Evolutionary conservation across 148 eudicot genomes (phyloP).

Genomic region (Rheum nobile): DNA sequence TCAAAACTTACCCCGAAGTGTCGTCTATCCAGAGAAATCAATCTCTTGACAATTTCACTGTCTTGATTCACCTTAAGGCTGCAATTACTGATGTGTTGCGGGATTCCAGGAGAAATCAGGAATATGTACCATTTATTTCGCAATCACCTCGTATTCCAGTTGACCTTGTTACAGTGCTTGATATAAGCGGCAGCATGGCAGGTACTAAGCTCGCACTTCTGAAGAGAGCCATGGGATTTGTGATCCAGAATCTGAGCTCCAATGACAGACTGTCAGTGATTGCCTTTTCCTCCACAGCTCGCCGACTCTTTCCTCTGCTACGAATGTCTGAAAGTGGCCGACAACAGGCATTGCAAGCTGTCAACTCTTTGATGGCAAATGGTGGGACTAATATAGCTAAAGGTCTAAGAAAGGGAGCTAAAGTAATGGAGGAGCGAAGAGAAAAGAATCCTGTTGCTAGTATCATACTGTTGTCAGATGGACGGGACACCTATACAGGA

Average conservation of each 20-base stretch:
- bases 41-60: slow-evolving; percentile 32
- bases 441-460: slow-evolving; percentile 30
- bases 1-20: slow-evolving; percentile 6
- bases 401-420: slow-evolving; percentile 21
- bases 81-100: not conserved
- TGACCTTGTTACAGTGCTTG: slow-evolving; percentile 37
- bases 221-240: slow-evolving; percentile 29
- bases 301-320: slow-evolving; percentile 20
- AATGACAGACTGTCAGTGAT: slow-evolving; percentile 25
- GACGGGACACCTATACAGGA: slow-evolving; percentile 25
- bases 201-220: slow-evolving; percentile 27
- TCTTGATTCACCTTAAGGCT: slow-evolving; percentile 63
- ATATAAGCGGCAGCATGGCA: slow-evolving; percentile 34
- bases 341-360: slow-evolving; percentile 12
- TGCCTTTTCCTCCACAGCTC: slow-evolving; percentile 19
- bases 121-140: not conserved
- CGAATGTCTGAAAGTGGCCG: slow-evolving; percentile 26
- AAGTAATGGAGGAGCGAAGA: slow-evolving; percentile 24
- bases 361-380: slow-evolving; percentile 15
- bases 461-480: slow-evolving; percentile 35
- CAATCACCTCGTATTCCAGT: slow-evolving; percentile 20
- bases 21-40: slow-evolving; percentile 20
- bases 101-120: not conserved
- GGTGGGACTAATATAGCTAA: slow-evolving; percentile 30
- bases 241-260: slow-evolving; percentile 29